Evolutionary conservation across 1,284 basidiomycete genomes (phyloP).

Genomic region (Thecaphora thlaspeos): DNA sequence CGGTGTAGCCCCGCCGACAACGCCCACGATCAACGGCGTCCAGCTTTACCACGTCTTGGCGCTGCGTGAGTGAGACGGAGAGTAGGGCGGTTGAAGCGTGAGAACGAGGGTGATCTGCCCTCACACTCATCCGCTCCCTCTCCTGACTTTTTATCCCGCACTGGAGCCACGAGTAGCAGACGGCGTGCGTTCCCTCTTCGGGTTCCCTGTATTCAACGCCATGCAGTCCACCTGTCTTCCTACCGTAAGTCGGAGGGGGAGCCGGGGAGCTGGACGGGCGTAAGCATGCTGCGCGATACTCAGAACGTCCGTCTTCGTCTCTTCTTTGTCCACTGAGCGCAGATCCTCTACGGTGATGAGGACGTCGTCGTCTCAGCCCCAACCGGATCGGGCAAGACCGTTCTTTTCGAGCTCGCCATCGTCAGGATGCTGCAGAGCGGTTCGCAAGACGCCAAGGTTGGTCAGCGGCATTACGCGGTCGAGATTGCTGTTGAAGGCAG

Average conservation of each 20-base stretch:
- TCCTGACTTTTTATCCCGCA: background rate
- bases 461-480: no score
- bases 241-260: no score
- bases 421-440: constrained; percentile 69
- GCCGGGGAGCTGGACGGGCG: no score
- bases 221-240: constrained; percentile 81
- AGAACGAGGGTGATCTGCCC: no score
- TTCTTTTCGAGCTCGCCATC: constrained; percentile 86
- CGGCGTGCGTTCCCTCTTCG: constrained; percentile 75
- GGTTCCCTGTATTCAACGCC: constrained; percentile 83
- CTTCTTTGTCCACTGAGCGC: background rate
- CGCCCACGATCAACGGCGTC: no score
- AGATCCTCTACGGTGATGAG: constrained; percentile 70
- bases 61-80: no score
- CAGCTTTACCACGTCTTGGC: no score
- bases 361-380: constrained; percentile 68
- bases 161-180: constrained; percentile 65
- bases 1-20: no score
- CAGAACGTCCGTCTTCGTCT: background rate
- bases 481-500: no score
- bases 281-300: no score
- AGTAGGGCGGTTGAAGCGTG: no score
- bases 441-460: constrained; percentile 8
- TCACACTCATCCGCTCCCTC: background rate
- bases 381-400: constrained; percentile 58